Conservation (phyloP, 768 basidiomycete species). For the Kwoniella sp. region DNA sequence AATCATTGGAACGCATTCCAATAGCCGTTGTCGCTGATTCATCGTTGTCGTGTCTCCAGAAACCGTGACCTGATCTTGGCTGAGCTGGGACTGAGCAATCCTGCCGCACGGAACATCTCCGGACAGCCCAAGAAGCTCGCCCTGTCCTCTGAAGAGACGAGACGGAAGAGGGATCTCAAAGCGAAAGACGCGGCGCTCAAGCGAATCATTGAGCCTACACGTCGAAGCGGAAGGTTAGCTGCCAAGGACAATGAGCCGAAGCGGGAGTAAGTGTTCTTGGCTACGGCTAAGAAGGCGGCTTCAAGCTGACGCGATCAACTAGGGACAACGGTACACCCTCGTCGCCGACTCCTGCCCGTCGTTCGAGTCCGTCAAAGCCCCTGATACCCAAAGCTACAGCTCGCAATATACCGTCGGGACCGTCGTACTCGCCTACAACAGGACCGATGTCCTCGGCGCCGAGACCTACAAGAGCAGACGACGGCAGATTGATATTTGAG, state of each 20-base stretch:
- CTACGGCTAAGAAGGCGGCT: no score
- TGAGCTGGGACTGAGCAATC: constrained; percentile 7
- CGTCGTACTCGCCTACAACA: constrained; percentile 11
- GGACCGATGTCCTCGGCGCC: constrained; percentile 9
- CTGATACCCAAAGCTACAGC: constrained; percentile 15
- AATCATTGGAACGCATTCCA: neutral
- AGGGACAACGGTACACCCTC: no score
- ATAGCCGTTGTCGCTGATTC: neutral
- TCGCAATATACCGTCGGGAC: constrained; percentile 20
- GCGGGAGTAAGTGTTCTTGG: neutral
- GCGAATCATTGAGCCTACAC: constrained; percentile 9
- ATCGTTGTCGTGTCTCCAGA: neutral
- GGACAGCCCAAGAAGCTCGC: constrained; percentile 2
- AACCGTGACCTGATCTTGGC: constrained; percentile 14
- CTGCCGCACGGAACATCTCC: neutral
- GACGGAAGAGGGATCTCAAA: constrained; percentile 1
- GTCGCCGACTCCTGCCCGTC: no score
- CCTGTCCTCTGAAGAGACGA: neutral
- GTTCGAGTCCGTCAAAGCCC: neutral
- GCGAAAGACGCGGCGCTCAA: constrained; percentile 6
- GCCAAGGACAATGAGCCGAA: constrained; percentile 8
- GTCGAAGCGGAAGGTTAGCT: constrained; percentile 24
- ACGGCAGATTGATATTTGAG: constrained; percentile 43
- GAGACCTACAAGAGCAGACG: constrained; percentile 22
- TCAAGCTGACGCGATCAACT: constrained; percentile 1